Evolutionary conservation across 768 basidiomycete species (phyloP).

Genomic region (Trametes elegans): DNA sequence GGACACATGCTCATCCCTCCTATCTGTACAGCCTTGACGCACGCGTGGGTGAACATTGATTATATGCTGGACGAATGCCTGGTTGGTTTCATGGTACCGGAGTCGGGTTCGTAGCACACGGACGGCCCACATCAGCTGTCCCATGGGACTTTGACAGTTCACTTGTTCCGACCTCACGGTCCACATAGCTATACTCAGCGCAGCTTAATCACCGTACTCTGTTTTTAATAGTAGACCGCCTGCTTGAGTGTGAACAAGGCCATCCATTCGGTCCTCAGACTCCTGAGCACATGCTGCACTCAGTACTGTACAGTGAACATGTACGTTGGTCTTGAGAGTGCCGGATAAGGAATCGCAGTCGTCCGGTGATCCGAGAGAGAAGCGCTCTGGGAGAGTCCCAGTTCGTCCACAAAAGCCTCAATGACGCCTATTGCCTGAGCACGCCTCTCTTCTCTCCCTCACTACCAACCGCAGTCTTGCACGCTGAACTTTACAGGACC

Average conservation of each 20-base stretch:
- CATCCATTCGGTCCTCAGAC: background rate
- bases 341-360: background rate
- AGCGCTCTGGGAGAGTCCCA: background rate
- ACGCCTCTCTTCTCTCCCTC: background rate
- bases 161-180: too few species aligned
- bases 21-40: slow-evolving; percentile 65
- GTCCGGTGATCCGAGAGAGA: background rate
- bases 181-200: too few species aligned
- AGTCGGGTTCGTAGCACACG: slow-evolving; percentile 34
- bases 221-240: too few species aligned
- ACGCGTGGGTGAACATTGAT: slow-evolving; percentile 97
- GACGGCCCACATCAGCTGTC: too few species aligned
- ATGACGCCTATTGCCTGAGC: background rate
- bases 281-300: background rate
- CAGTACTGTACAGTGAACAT: background rate
- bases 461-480: too few species aligned
- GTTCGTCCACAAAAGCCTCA: background rate
- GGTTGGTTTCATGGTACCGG: slow-evolving; percentile 84
- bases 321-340: too few species aligned
- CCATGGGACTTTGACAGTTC: too few species aligned
- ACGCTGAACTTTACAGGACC: too few species aligned
- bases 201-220: too few species aligned
- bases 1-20: background rate
- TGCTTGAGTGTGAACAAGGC: background rate
- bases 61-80: slow-evolving; percentile 93